phyloP scores from a whole-genome alignment of 192 early-diverging fungal genomes.

The Linnemannia exigua region DNA sequence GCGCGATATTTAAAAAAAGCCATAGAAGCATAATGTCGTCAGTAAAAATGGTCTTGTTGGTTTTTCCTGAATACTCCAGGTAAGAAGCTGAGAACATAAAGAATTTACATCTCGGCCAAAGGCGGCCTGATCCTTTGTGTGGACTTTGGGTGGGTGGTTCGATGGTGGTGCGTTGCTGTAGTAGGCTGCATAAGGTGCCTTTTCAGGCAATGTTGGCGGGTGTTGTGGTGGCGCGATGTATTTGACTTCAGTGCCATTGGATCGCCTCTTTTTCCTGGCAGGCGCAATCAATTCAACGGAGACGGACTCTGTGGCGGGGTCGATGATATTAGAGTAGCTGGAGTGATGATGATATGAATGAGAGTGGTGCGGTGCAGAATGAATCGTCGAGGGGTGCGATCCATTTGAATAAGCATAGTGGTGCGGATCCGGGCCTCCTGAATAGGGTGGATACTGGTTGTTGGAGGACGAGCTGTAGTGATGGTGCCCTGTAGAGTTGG shows the following conservation, averaged over 20 bases:
- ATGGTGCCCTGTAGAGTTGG: background rate
- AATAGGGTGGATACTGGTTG: background rate
- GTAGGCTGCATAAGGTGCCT: slow-evolving; percentile 9
- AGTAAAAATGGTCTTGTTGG: too few species aligned
- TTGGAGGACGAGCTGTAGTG: background rate
- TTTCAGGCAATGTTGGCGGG: slow-evolving; percentile 3
- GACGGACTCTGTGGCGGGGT: background rate
- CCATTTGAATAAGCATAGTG: slow-evolving; percentile 10
- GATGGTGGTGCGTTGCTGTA: slow-evolving; percentile 7
- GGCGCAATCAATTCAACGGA: slow-evolving; percentile 6
- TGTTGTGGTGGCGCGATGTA: slow-evolving; percentile 25
- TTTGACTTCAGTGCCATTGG: slow-evolving; percentile 26
- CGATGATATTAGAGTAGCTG: slow-evolving; percentile 9
- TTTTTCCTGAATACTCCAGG: background rate
- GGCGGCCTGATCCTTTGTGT: background rate
- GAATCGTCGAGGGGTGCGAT: slow-evolving; percentile 10
- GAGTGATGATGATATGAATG: slow-evolving; percentile 4
- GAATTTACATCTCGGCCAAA: slow-evolving; percentile 18
- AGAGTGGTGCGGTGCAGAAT: slow-evolving; percentile 19
- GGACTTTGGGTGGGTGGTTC: background rate
- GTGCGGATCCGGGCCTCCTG: background rate
- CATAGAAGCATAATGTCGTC: background rate
- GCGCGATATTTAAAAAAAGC: background rate
- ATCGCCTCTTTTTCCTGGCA: slow-evolving; percentile 31
- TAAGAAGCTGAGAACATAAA: background rate